These are phyloP conservation scores for Hortiboletus campestris DNA, from an alignment of 768 basidiomycete genomes.

Conservation along the genomic window DNA sequence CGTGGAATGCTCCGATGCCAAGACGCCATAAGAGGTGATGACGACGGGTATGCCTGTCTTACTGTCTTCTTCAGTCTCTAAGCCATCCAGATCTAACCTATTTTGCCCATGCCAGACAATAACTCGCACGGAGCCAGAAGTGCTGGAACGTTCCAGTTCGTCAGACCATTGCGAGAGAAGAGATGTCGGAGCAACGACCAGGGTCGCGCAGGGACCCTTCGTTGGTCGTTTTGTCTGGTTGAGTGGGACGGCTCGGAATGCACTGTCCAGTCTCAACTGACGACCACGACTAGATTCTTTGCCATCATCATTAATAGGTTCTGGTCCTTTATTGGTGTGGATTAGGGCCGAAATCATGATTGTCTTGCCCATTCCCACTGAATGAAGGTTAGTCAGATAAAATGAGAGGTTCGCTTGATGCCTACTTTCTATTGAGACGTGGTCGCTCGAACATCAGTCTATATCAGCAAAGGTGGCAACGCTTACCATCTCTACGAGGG, in stretches of 20 bases:
- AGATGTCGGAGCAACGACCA: slow-evolving; percentile 92
- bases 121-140: slow-evolving; percentile 60
- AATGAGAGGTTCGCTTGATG: neutral
- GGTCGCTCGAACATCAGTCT: slow-evolving; percentile 7
- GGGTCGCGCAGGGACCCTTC: slow-evolving; percentile 57
- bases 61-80: slow-evolving; percentile 54
- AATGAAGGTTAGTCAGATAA: slow-evolving; percentile 5
- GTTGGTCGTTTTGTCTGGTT: slow-evolving; percentile 29
- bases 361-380: slow-evolving; percentile 96
- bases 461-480: neutral
- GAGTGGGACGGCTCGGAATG: slow-evolving; percentile 50
- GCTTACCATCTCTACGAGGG: slow-evolving; percentile 36
- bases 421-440: slow-evolving; percentile 48
- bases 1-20: slow-evolving; percentile 86
- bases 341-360: slow-evolving; percentile 92
- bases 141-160: slow-evolving; percentile 84
- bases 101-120: slow-evolving; percentile 89
- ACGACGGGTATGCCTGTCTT: slow-evolving; percentile 67
- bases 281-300: slow-evolving; percentile 41
- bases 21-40: slow-evolving; percentile 87
- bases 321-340: slow-evolving; percentile 64
- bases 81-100: slow-evolving; percentile 64
- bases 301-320: slow-evolving; percentile 33
- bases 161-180: slow-evolving; percentile 91
- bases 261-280: slow-evolving; percentile 60